These are phyloP conservation scores for Kentomonas sorsogonicus DNA, from an alignment of 208 protist species.

Conservation along the genomic window DNA sequence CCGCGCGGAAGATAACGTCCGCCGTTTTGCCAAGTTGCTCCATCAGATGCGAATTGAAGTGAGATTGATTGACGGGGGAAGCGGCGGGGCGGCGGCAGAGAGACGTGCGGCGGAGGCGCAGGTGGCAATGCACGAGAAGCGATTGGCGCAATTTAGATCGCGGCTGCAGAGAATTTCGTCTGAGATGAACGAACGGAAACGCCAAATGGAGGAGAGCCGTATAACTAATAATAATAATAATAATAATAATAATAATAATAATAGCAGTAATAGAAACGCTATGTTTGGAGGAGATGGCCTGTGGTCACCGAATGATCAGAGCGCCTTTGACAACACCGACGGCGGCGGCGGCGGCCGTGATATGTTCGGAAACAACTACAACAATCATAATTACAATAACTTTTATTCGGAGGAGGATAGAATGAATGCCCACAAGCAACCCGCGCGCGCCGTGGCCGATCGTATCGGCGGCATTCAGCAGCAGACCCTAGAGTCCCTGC, in stretches of 20 bases:
- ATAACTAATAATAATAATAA: too few relatives aligned
- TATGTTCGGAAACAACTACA: too few relatives aligned
- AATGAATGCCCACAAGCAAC: background rate
- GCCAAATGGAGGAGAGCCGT: background rate
- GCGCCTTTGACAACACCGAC: background rate
- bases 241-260: constrained; percentile 7
- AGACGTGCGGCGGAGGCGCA: background rate
- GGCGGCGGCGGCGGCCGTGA: background rate
- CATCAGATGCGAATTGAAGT: constrained; percentile 15
- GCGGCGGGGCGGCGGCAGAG: background rate
- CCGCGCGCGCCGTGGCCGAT: constrained; percentile 23
- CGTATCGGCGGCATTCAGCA: constrained; percentile 55
- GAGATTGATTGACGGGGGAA: too few relatives aligned
- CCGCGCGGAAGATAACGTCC: constrained; percentile 17
- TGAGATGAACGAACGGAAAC: background rate
- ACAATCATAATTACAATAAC: too few relatives aligned
- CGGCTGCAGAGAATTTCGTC: too few relatives aligned
- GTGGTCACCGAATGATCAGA: too few relatives aligned
- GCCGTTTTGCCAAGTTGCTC: constrained; percentile 18
- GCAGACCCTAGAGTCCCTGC: constrained; percentile 49
- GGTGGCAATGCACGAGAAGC: too few relatives aligned
- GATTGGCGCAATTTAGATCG: too few relatives aligned
- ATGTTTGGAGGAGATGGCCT: too few relatives aligned
- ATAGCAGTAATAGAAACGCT: too few relatives aligned
- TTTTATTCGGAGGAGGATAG: background rate